These are phyloP conservation scores for Exidia glandulosa DNA, from an alignment of 768 basidiomycete genomes.

Conservation along the genomic window DNA sequence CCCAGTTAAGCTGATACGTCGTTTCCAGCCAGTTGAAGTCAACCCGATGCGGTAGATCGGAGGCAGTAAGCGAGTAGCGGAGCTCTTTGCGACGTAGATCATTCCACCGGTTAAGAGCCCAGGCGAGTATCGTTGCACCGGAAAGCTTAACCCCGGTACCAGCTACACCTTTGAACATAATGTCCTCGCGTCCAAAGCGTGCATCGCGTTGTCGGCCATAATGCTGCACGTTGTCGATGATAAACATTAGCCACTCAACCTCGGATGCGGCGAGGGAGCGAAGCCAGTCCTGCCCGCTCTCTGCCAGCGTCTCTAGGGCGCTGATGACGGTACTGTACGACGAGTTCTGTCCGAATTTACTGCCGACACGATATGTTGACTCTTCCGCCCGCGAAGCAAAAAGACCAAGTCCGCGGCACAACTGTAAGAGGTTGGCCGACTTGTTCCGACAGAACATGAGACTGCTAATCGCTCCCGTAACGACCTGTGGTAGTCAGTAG, in stretches of 20 bases:
- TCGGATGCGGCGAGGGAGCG: not conserved
- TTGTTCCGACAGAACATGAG: not conserved
- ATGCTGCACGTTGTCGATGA: slow-evolving; percentile 18
- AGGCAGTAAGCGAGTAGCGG: slow-evolving; percentile 12
- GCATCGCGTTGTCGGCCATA: slow-evolving; percentile 16
- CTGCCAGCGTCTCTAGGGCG: not conserved
- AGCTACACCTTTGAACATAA: slow-evolving; percentile 18
- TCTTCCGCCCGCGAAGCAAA: not conserved
- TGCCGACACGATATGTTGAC: not conserved
- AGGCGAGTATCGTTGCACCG: slow-evolving; percentile 8
- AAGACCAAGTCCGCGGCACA: not conserved
- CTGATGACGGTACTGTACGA: not conserved
- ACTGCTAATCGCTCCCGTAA: not conserved
- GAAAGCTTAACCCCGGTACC: slow-evolving; percentile 13
- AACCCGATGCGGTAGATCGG: slow-evolving; percentile 14
- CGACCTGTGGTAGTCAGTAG: not conserved
- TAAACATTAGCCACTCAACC: not conserved
- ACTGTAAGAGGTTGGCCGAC: not conserved
- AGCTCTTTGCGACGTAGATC: slow-evolving; percentile 4
- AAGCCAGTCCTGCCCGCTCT: not conserved
- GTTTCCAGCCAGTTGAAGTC: slow-evolving; percentile 16
- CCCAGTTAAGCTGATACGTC: slow-evolving; percentile 20
- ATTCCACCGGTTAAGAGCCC: slow-evolving; percentile 14
- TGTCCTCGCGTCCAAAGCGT: slow-evolving; percentile 19
- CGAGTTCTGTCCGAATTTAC: not conserved